phyloP scores from a whole-genome alignment of 257 asterid species.

The Fraxinus pennsylvanica region DNA sequence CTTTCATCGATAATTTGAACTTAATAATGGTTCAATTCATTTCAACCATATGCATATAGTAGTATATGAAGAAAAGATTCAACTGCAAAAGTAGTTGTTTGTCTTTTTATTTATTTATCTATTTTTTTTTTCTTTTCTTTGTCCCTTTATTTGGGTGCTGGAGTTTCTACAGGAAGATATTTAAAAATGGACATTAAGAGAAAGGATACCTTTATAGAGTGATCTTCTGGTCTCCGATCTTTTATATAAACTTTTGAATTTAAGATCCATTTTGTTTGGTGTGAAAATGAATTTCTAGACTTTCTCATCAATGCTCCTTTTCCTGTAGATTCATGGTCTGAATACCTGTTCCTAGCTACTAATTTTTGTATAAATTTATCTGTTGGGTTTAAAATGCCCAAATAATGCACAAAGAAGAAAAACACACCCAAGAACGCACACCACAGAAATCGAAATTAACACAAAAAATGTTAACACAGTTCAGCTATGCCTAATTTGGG shows the following conservation, averaged over 20 bases:
- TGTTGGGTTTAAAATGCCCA: too few species aligned
- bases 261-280: background rate
- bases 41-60: slow-evolving; percentile 5
- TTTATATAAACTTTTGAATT: background rate
- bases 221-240: background rate
- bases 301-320: background rate
- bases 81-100: background rate
- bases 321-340: background rate
- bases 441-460: too few species aligned
- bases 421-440: too few species aligned
- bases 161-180: background rate
- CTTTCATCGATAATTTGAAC: background rate
- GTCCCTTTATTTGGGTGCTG: background rate
- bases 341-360: background rate
- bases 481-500: too few species aligned
- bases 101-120: background rate
- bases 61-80: background rate
- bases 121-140: background rate
- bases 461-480: too few species aligned
- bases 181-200: background rate
- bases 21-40: slow-evolving; percentile 5
- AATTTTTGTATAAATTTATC: background rate
- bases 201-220: background rate
- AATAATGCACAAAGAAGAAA: too few species aligned
- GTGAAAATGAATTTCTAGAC: background rate